Evolutionary conservation across 192 early-diverging fungal species (phyloP), one percentile per base, ranked within the genome.

Genomic region (Coemansia sp.): DNA sequence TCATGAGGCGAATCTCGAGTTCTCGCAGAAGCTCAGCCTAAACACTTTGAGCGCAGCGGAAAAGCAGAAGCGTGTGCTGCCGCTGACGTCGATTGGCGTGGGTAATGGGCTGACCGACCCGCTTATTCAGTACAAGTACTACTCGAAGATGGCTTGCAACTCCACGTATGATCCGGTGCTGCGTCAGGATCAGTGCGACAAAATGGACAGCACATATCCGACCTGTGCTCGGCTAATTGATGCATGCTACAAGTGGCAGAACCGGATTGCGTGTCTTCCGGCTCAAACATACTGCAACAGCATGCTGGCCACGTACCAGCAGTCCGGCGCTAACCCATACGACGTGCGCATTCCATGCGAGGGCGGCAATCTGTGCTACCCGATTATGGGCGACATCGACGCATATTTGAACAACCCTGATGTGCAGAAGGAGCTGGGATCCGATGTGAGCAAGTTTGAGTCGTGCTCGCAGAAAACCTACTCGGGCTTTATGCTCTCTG

Each of bases 81-180:
- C 90, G 32, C 84, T 94, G 59, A 86, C 85, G 21, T 87, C 88
- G 6, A 76, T 95, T 54, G 80, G 90, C 27, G 92, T 98, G 60
- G 94, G 97, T 22, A 97, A 99, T 75, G 95, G 97, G 10, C 73
- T 93, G 63, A 92, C 91, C 1, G 93, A 99, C 55, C 92, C 94
- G 32, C 78, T 90, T 52, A 80, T 88, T 15, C 97, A 98, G 84
- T 95, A 90, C 81, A 86, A 91, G 75, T 87, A 92, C 67, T 98
- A 95, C 74, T 84, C 89, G 6, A 86, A 85, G 49, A 89, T 88
- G 83, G 87, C 87, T 2, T 92, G 87, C 72, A 82, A 90, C 59
- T 85, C 82, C 38, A 83, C 85, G 49, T 88, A 94, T 76, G 83
- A 85, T 27, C 91, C 95, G 29, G 84, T 97, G 32, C 79, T 95